Evolutionary conservation across 2,329 filamentous ascomycete genomes (phyloP), one percentile per base, ranked within the genome.

Genomic region (Elsinoe arachidis): DNA sequence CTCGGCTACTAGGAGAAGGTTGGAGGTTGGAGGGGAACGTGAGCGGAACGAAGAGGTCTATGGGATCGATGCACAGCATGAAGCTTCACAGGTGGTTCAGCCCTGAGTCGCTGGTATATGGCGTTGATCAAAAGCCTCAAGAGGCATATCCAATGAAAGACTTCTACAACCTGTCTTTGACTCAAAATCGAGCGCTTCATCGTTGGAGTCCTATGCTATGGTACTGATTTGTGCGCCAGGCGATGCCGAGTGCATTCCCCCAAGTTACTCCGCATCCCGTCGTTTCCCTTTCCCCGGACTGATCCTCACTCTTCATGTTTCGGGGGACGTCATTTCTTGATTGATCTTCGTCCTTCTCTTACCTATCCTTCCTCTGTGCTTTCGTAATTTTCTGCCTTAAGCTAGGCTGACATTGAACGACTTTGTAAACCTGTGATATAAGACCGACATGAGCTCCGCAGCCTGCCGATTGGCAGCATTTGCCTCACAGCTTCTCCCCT

Each of bases 1-100:
- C 90, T 82, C 79, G 92, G 91, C 76, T 96, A 95, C 85, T 97
- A 96, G 76, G 21, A 38, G 30, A 43, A 39, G 37, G 21, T 21
- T 19, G 38, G 34, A 47, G 54, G 26, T 12, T 9, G 12, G 2
- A 14, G 5, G n/a, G 15, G 46, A 7, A 26, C 9, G 15, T 35
- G 46, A 17, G 12, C 5, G 15, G 41, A 43, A 49, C 51, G 46
- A 39, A 57, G 47, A 57, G 19, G 53, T 56, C 49, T 41, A 33
- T 35, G 52, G 54, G 35, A 55, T 49, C 21, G 34, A 53, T 52
- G 38, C 39, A 44, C 55, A 52, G 43, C 26, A 53, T 55, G 58
- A 56, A 49, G 43, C 51, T 55, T 57, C 49, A 21, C 26, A 37
- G 55, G 47, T 43, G 58, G 26, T 52, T 57, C 58, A 58, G 56